phyloP scores from a whole-genome alignment of 495 filamentous ascomycete genomes.

The Talaromyces liani region DNA sequence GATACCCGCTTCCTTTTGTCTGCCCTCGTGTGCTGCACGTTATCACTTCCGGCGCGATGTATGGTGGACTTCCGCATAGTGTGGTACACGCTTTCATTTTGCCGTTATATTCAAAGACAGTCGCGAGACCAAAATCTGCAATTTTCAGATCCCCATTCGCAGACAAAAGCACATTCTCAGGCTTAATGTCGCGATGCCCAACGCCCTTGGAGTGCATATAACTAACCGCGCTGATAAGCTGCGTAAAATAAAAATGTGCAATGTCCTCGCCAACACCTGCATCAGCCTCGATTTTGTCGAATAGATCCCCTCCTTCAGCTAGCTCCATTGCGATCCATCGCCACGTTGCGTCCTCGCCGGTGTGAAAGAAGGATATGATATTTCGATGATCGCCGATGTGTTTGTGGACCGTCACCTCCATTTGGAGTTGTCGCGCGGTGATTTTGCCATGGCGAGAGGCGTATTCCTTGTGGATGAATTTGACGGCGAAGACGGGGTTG shows the following conservation, averaged over 20 bases:
- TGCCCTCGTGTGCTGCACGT: conserved; percentile 37
- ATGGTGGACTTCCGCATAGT: conserved; percentile 93
- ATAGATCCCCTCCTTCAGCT: conserved; percentile 91
- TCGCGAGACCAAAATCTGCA: conserved; percentile 93
- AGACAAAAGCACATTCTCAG: conserved; percentile 81
- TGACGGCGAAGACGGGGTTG: conserved; percentile 85
- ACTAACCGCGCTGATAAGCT: conserved; percentile 81
- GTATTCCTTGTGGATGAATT: conserved; percentile 96
- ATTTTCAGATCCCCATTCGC: conserved; percentile 84
- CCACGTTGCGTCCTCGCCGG: conserved; percentile 85
- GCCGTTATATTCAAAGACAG: conserved; percentile 85
- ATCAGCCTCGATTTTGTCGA: conserved; percentile 99
- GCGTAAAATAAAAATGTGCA: conserved; percentile 91
- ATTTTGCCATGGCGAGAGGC: conserved; percentile 83
- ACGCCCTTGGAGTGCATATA: conserved; percentile 94
- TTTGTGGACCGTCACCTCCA: conserved; percentile 83
- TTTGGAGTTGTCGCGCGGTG: conserved; percentile 74
- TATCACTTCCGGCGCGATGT: conserved; percentile 94
- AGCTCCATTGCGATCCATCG: conserved; percentile 98
- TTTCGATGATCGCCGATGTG: conserved; percentile 85
- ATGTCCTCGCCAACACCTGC: conserved; percentile 87
- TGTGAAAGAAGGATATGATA: conserved; percentile 84
- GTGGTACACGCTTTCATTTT: conserved; percentile 70
- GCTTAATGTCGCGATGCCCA: conserved; percentile 84
- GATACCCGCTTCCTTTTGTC: conserved; percentile 59